These are phyloP conservation scores for Russula sp. DNA, from an alignment of 768 basidiomycete species.

Conservation along the genomic window DNA sequence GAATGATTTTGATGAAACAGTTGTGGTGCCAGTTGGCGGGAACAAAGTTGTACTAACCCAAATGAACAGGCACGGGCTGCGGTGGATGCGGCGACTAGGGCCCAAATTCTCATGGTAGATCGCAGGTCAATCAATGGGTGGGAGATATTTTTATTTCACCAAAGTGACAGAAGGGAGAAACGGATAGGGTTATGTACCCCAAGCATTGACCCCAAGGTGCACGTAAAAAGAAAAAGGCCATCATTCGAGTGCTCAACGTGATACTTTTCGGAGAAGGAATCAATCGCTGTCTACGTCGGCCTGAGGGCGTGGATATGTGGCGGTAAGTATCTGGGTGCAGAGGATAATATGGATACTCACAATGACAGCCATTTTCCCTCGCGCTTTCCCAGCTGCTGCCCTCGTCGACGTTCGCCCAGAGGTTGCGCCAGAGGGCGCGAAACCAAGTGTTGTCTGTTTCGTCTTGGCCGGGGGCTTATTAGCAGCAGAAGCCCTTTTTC, in stretches of 20 bases:
- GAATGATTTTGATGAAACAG: too few species aligned
- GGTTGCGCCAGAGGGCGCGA: constrained; percentile 47
- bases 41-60: too few species aligned
- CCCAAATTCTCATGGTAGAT: too few species aligned
- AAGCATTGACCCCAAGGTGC: background rate
- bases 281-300: constrained; percentile 33
- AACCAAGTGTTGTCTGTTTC: constrained; percentile 59
- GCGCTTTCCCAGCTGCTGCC: constrained; percentile 67
- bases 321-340: background rate
- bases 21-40: too few species aligned
- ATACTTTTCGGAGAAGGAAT: background rate
- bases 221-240: background rate
- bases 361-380: constrained; percentile 53
- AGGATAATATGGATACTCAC: constrained; percentile 37
- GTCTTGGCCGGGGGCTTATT: constrained; percentile 41
- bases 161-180: background rate
- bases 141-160: background rate
- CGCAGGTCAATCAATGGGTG: too few species aligned
- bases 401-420: constrained; percentile 52
- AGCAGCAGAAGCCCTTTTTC: constrained; percentile 56
- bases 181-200: background rate
- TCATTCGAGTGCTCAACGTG: background rate
- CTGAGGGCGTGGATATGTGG: constrained; percentile 14
- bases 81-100: too few species aligned
- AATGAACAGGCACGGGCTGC: too few species aligned